Conservation (phyloP, 2,329 filamentous ascomycete genomes). For the Xylaria sp. region DNA sequence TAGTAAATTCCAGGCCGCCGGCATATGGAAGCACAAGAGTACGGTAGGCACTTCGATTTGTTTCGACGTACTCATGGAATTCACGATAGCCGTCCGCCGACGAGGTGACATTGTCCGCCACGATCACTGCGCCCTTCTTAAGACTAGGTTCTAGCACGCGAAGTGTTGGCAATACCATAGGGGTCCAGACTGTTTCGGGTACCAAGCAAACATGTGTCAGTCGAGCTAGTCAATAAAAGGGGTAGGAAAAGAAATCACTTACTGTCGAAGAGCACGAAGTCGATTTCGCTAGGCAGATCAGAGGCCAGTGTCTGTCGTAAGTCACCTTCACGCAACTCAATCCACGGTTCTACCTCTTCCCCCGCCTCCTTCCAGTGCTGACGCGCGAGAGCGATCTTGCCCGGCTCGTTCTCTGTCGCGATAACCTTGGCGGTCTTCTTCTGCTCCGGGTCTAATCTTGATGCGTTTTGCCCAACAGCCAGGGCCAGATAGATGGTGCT, state of each 20-base stretch:
- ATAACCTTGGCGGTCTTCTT: conserved; percentile 52
- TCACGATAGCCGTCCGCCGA: conserved; percentile 51
- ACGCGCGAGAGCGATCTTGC: conserved; percentile 57
- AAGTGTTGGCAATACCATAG: conserved; percentile 58
- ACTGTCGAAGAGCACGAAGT: conserved; percentile 67
- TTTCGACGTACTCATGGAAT: conserved; percentile 51
- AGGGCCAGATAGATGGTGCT: conserved; percentile 25
- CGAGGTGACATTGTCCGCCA: conserved; percentile 55
- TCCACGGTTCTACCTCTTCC: conserved; percentile 52
- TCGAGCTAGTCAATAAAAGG: not conserved
- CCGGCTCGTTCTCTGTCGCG: conserved; percentile 63
- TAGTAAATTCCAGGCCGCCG: conserved; percentile 47
- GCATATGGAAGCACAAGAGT: conserved; percentile 54
- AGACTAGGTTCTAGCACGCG: conserved; percentile 52
- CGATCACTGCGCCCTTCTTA: conserved; percentile 52
- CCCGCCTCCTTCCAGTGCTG: conserved; percentile 59
- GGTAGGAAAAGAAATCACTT: conserved; percentile 42
- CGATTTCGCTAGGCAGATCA: conserved; percentile 54
- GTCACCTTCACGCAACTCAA: conserved; percentile 64
- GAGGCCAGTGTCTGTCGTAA: conserved; percentile 59
- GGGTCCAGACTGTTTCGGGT: conserved; percentile 57
- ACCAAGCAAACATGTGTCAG: not conserved
- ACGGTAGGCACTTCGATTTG: conserved; percentile 54
- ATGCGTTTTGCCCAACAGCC: conserved; percentile 52
- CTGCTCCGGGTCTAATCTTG: conserved; percentile 15